phyloP scores from a whole-genome alignment of 2,329 filamentous ascomycete species.

The Trichoderma lentiforme region DNA sequence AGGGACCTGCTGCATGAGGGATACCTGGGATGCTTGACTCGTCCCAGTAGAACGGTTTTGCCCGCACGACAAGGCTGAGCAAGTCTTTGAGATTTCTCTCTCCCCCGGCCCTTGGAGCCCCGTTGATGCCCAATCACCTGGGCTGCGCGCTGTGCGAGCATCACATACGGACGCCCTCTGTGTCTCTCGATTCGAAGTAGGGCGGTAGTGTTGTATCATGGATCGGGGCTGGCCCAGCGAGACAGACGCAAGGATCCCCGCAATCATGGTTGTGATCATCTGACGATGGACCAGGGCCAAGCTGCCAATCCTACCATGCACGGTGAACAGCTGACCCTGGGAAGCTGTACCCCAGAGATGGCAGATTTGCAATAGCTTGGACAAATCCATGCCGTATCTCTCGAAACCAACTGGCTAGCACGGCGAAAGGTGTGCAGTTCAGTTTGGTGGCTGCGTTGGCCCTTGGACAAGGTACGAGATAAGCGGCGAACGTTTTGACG shows the following conservation, averaged over 20 bases:
- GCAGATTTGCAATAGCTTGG: neutral
- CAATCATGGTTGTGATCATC: slow-evolving; percentile 10
- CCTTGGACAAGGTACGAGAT: neutral
- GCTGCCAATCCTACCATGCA: slow-evolving; percentile 14
- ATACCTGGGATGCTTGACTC: neutral
- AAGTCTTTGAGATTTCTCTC: neutral
- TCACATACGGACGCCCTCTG: neutral
- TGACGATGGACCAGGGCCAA: slow-evolving; percentile 13
- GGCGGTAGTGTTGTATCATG: slow-evolving; percentile 5
- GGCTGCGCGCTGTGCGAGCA: neutral
- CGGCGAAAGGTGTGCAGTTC: neutral
- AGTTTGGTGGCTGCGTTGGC: neutral
- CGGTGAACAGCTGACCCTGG: slow-evolving; percentile 9
- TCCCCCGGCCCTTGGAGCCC: neutral
- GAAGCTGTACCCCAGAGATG: slow-evolving; percentile 9
- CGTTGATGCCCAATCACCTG: neutral
- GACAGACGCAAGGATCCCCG: slow-evolving; percentile 13
- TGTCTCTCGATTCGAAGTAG: neutral
- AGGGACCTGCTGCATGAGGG: neutral
- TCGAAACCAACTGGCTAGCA: neutral
- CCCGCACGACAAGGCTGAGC: slow-evolving; percentile 5
- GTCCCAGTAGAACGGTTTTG: neutral
- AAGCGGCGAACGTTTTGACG: neutral
- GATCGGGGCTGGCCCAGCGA: neutral
- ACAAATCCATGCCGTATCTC: slow-evolving; percentile 9